Base-by-base conservation (phyloP, 768 basidiomycete species). In the Serpula lacrymans region DNA sequence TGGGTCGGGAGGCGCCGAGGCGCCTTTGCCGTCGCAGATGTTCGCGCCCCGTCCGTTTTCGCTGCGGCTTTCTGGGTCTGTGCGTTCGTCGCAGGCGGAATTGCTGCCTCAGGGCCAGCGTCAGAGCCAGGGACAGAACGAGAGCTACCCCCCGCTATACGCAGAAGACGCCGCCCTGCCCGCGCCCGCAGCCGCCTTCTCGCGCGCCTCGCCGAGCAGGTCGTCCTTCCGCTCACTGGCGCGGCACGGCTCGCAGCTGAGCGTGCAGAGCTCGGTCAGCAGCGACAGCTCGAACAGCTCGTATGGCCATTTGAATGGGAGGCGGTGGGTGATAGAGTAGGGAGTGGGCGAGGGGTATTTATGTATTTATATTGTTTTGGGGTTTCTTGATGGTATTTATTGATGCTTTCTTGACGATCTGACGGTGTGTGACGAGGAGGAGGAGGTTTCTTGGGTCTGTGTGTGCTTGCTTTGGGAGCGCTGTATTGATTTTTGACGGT, bases 1-100 rank as follows among this genome's bases (percentile, higher is more conserved):
- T 48, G 61, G 64, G 10, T 44, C 57, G 17, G 64, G 60, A 34
- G 41, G 54, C 12, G 26, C 25, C 20, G 63, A 69, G 33, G 56
- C 63, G 13, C 64, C 66, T 13, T 54, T 58, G 5, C 68, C 68
- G 8, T 55, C 55, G 33, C 65, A 70, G 38, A 69, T 57, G 64
- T 69, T 64, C 55, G 54, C 52, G 7, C 49, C 44, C 60, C 32
- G 46, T 66, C 28, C 42, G 29, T 34, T 35, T 34, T 30, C 26
- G n/a, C 17, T 17, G 16, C 21, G 33, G 33, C 24, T 21, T 37
- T 17, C 24, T 16, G 34, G 22, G 26, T n/a, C n/a, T n/a, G n/a
- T n/a, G n/a, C n/a, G n/a, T n/a, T n/a, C n/a, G n/a, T n/a, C n/a
- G n/a, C n/a, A n/a, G n/a, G n/a, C n/a, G n/a, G n/a, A n/a, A n/a